Evolutionary conservation across 116 monocot genomes (phyloP).

Genomic region (Phalaenopsis hybrid): DNA sequence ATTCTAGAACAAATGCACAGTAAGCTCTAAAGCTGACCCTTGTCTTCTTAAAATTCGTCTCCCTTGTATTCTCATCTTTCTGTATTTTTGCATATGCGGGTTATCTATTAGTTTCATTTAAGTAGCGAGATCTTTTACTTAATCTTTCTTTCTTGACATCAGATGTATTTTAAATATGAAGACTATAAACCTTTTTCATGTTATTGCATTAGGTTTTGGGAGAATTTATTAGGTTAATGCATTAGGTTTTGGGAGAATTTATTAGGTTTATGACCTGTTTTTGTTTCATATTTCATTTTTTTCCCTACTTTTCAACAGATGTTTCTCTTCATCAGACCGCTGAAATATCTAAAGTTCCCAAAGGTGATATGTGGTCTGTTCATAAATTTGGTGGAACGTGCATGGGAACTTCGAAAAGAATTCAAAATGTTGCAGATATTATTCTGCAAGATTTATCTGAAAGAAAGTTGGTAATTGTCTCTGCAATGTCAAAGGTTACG

Average conservation of each 20-base stretch:
- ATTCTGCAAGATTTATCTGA: conserved; percentile 61
- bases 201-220: neutral
- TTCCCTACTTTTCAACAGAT: conserved; percentile 31
- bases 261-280: neutral
- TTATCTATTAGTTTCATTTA: neutral
- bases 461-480: conserved; percentile 82
- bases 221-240: neutral
- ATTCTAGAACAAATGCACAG: neutral
- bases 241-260: neutral
- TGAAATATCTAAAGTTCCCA: conserved; percentile 34
- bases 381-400: conserved; percentile 99
- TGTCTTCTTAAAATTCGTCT: neutral
- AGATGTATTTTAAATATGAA: neutral
- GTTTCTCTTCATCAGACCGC: conserved; percentile 41
- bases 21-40: too few species aligned
- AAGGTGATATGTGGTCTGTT: conserved; percentile 89
- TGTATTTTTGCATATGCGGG: neutral
- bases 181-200: neutral
- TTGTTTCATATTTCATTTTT: neutral
- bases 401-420: conserved; percentile 79
- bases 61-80: neutral
- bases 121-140: neutral
- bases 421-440: conserved; percentile 80
- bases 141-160: neutral
- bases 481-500: conserved; percentile 98